Conservation (phyloP, 2,329 filamentous ascomycete genomes). For the Aureobasidium leucospermi region DNA sequence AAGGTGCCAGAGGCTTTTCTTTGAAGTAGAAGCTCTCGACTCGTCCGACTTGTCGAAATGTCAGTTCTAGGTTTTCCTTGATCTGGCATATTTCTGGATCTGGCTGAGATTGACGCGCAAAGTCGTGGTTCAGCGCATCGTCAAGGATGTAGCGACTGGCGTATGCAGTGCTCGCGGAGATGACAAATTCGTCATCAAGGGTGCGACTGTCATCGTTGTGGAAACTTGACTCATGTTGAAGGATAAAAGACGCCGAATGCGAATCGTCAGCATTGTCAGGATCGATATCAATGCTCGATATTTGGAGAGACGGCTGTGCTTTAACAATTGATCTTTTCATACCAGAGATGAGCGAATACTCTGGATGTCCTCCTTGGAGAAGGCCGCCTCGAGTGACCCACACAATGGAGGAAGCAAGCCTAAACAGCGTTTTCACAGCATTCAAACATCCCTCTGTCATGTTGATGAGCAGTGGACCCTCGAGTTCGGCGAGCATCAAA, state of each 20-base stretch:
- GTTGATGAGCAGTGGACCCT: not conserved
- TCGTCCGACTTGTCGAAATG: not conserved
- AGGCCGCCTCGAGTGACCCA: not conserved
- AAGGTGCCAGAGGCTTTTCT: not conserved
- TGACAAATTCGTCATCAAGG: not conserved
- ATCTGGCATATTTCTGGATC: not conserved
- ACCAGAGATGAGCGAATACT: not conserved
- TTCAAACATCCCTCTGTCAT: not conserved
- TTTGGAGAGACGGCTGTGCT: not conserved
- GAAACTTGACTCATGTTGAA: not conserved
- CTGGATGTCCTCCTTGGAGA: not conserved
- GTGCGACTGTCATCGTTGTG: not conserved
- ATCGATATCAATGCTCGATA: not conserved
- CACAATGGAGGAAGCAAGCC: not conserved
- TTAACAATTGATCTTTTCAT: not conserved
- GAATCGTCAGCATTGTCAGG: not conserved
- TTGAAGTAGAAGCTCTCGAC: not conserved
- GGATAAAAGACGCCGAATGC: not conserved
- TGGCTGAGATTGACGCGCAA: not conserved
- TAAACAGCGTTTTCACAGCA: not conserved
- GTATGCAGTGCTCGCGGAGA: not conserved
- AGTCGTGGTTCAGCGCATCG: not conserved
- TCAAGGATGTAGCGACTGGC: not conserved
- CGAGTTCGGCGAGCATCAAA: not conserved
- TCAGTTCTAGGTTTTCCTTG: not conserved